These are phyloP conservation scores for Fusarium luffae DNA, from an alignment of 2,329 filamentous ascomycete species.

Conservation along the genomic window DNA sequence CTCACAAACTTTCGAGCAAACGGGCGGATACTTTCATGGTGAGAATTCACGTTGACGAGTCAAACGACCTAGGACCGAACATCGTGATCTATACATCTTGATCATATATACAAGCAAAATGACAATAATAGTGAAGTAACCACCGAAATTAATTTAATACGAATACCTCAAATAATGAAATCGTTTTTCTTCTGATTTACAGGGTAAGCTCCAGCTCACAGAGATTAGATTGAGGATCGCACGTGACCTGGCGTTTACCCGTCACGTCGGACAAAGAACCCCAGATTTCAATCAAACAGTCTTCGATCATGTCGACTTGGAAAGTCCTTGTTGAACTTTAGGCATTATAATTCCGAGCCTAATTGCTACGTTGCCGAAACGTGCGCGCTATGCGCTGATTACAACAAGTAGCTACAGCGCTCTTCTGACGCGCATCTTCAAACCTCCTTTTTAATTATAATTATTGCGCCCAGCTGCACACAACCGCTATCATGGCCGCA, in stretches of 20 bases:
- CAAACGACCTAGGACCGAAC: fast-evolving
- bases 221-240: neutral
- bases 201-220: conserved; percentile 20
- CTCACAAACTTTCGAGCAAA: neutral
- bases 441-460: conserved; percentile 20
- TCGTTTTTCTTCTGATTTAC: neutral
- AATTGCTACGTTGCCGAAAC: neutral
- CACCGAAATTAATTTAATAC: too few relatives aligned
- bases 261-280: conserved; percentile 31
- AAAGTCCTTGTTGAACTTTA: conserved; percentile 1
- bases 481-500: conserved; percentile 31
- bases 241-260: conserved; percentile 45
- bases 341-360: neutral
- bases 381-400: conserved; percentile 35
- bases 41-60: neutral
- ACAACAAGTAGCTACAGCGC: conserved; percentile 22
- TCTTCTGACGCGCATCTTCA: conserved; percentile 8
- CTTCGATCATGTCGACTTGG: conserved; percentile 10
- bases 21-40: fast-evolving
- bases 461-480: conserved; percentile 8
- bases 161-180: neutral
- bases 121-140: neutral
- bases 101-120: neutral
- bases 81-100: neutral
- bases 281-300: conserved; percentile 3